phyloP scores from a whole-genome alignment of 2,329 filamentous ascomycete species.

The Didymella glomerata region DNA sequence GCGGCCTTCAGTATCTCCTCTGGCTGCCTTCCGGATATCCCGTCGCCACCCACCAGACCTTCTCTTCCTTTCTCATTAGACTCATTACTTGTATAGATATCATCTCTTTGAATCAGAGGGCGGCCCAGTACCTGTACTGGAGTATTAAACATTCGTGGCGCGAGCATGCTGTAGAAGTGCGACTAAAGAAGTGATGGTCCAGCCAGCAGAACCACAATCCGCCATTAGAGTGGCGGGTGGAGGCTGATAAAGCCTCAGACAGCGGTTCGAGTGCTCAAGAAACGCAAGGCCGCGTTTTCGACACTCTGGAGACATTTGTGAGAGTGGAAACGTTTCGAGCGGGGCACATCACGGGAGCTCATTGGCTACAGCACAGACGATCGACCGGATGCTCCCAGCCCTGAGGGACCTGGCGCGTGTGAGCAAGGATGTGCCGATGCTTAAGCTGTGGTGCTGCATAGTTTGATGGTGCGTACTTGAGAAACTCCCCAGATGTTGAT shows the following conservation, averaged over 20 bases:
- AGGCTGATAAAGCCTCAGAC: constrained; percentile 4
- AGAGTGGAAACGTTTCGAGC: constrained; percentile 17
- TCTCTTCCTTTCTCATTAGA: constrained; percentile 10
- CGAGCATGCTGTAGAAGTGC: constrained; percentile 11
- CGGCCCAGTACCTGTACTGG: constrained; percentile 9
- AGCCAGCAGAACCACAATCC: constrained; percentile 21
- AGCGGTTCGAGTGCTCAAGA: not conserved
- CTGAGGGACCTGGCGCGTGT: not conserved
- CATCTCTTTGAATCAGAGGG: not conserved
- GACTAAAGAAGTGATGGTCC: constrained; percentile 11
- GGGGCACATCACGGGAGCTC: not conserved
- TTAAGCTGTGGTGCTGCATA: not conserved
- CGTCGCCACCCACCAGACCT: constrained; percentile 7
- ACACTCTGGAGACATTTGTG: constrained; percentile 17
- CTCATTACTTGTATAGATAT: not conserved
- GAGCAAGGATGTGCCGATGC: constrained; percentile 3
- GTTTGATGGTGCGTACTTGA: constrained; percentile 2
- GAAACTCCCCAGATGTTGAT: constrained; percentile 7
- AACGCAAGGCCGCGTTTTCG: not conserved
- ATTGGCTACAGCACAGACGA: constrained; percentile 1
- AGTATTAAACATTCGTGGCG: constrained; percentile 2
- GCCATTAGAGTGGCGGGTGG: not conserved
- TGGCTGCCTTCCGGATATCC: not conserved
- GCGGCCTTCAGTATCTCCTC: not conserved
- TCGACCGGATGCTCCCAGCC: not conserved